Conservation (phyloP, 1,284 basidiomycete genomes). For the Trichosporon coremiiforme region DNA sequence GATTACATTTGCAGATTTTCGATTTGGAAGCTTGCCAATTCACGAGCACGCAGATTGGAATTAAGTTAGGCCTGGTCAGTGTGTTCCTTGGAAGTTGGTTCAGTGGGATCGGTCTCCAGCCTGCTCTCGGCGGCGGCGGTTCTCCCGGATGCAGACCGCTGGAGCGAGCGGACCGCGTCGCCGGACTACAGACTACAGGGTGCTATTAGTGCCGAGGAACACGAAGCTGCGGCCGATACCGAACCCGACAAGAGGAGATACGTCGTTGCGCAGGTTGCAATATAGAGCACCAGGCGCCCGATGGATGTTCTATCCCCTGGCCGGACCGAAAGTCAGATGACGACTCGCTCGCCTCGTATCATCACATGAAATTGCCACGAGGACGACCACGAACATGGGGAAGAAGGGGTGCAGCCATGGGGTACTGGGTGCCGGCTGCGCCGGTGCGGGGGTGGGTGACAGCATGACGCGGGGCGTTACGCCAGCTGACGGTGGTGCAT, state of each 20-base stretch:
- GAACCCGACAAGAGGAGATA: not conserved
- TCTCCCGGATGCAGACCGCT: not conserved
- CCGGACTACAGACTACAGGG: too few species aligned
- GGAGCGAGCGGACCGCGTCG: not conserved
- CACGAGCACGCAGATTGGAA: not conserved
- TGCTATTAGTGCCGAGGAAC: too few species aligned
- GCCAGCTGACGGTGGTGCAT: not conserved
- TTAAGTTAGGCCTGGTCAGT: not conserved
- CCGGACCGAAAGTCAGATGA: not conserved
- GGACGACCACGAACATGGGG: not conserved
- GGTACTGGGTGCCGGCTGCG: not conserved
- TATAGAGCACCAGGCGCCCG: too few species aligned
- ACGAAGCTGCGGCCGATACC: not conserved
- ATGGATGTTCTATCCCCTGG: too few species aligned
- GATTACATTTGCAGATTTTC: slow-evolving; percentile 1
- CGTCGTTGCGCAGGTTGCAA: not conserved
- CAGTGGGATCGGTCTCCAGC: too few species aligned
- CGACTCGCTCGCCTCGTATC: not conserved
- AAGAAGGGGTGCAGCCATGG: not conserved
- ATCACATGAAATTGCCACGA: not conserved
- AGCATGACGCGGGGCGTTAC: slow-evolving; percentile 1
- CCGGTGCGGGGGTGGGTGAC: not conserved
- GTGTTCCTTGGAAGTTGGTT: not conserved
- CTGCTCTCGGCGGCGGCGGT: too few species aligned
- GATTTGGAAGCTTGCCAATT: not conserved